A percentile compares a stretch with the other conserved stretches of the same genome.
Evolutionary conservation across 1,284 basidiomycete genomes (phyloP).

Genomic region (Tylopilus sp.): DNA sequence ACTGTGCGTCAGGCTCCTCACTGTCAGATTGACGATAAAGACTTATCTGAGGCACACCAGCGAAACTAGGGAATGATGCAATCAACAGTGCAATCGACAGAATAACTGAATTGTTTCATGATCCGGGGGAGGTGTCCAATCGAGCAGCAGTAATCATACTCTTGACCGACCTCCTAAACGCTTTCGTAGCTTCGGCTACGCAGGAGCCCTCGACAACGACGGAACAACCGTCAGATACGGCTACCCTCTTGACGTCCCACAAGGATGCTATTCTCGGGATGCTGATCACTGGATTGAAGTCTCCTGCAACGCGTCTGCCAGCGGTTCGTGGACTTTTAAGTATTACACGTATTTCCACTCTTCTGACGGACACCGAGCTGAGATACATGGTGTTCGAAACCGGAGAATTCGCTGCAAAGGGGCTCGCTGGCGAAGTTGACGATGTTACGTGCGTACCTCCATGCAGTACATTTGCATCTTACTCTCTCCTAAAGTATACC

Average conservation of each 20-base stretch:
- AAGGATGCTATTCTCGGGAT: constrained; percentile 75
- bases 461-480: not conserved
- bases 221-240: not conserved
- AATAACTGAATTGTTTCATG: constrained; percentile 71
- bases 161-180: constrained; percentile 57
- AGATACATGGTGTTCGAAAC: constrained; percentile 76
- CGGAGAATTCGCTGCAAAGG: constrained; percentile 64
- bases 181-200: constrained; percentile 34
- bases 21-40: constrained; percentile 1
- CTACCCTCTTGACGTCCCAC: constrained; percentile 48
- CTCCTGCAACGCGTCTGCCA: constrained; percentile 48
- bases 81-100: constrained; percentile 67
- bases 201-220: constrained; percentile 3
- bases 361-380: constrained; percentile 72
- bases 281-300: constrained; percentile 61
- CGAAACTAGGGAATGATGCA: constrained; percentile 65
- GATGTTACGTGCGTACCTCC: constrained; percentile 47
- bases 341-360: constrained; percentile 58
- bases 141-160: constrained; percentile 67
- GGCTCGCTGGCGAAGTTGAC: constrained; percentile 53
- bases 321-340: constrained; percentile 62
- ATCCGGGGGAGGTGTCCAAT: constrained; percentile 73
- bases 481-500: not conserved
- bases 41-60: constrained; percentile 39
- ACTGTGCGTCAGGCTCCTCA: constrained; percentile 50